Evolutionary conservation across 768 basidiomycete species (phyloP).

Genomic region (Lactifluus piperatus): DNA sequence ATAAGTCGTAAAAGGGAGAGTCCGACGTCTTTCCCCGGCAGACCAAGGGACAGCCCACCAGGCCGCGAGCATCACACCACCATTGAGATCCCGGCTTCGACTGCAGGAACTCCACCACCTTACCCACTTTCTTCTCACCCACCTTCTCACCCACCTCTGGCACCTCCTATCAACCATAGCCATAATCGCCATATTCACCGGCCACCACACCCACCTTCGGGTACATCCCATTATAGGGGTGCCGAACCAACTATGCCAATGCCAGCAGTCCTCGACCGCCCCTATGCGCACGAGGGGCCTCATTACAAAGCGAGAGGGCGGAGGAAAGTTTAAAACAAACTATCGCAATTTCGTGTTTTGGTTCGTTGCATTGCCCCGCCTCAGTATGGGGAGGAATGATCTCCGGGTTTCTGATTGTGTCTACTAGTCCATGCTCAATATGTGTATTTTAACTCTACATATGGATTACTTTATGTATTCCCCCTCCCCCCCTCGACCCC

Average conservation of each 20-base stretch:
- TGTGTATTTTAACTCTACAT: conserved; percentile 8
- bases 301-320: conserved; percentile 13
- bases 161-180: background rate
- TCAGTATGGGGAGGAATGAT: too few species aligned
- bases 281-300: conserved; percentile 5
- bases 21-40: conserved; percentile 2
- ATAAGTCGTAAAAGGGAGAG: conserved; percentile 11
- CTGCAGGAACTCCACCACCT: conserved; percentile 1
- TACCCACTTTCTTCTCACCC: too few species aligned
- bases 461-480: conserved; percentile 11
- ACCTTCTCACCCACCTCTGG: too few species aligned
- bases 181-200: conserved; percentile 5
- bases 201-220: background rate
- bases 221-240: background rate
- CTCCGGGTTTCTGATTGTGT: too few species aligned
- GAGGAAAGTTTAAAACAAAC: background rate
- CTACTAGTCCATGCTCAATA: background rate
- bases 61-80: conserved; percentile 11
- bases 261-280: background rate
- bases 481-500: background rate
- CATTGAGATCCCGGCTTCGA: conserved; percentile 8
- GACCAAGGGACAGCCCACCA: conserved; percentile 13
- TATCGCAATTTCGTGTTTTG: background rate
- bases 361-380: too few species aligned
- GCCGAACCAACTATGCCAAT: background rate